phyloP scores from a whole-genome alignment of 192 early-diverging fungal species.

The Backusella psychrophila region DNA sequence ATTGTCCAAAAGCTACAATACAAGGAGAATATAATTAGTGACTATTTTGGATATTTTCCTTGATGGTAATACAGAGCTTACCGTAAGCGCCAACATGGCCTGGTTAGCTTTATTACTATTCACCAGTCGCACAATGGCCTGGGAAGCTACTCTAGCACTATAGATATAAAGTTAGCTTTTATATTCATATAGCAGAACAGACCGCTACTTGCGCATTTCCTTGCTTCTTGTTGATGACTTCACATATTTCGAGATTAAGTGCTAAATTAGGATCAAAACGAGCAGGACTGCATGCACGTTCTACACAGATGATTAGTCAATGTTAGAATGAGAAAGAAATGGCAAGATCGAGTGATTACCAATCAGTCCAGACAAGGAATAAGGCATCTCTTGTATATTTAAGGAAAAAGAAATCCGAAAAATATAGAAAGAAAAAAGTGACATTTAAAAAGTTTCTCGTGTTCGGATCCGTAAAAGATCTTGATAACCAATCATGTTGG shows the following conservation, averaged over 20 bases:
- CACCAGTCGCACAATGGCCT: conserved; percentile 61
- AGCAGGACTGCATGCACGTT: conserved; percentile 70
- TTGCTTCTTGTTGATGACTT: conserved; percentile 89
- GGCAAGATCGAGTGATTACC: not conserved
- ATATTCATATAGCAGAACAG: not conserved
- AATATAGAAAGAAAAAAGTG: not conserved
- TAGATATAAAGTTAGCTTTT: not conserved
- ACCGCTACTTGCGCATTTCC: conserved; percentile 66
- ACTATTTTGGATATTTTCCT: not conserved
- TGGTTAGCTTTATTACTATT: conserved; percentile 54
- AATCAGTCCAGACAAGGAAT: not conserved
- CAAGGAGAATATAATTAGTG: not conserved
- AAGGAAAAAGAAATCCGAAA: conserved; percentile 8
- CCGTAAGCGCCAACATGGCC: conserved; percentile 63
- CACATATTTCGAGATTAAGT: conserved; percentile 94
- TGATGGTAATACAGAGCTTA: conserved; percentile 25
- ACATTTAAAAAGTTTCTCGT: conserved; percentile 8
- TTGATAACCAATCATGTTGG: not conserved
- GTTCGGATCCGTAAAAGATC: not conserved
- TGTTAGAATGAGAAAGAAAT: not conserved
- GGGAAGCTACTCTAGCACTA: conserved; percentile 76
- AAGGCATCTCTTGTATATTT: not conserved
- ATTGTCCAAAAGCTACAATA: conserved; percentile 78
- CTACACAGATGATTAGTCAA: not conserved
- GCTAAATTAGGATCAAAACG: conserved; percentile 76